These are phyloP conservation scores for Pythium dissotocum DNA, from an alignment of 352 stramenopile species.

Conservation along the genomic window DNA sequence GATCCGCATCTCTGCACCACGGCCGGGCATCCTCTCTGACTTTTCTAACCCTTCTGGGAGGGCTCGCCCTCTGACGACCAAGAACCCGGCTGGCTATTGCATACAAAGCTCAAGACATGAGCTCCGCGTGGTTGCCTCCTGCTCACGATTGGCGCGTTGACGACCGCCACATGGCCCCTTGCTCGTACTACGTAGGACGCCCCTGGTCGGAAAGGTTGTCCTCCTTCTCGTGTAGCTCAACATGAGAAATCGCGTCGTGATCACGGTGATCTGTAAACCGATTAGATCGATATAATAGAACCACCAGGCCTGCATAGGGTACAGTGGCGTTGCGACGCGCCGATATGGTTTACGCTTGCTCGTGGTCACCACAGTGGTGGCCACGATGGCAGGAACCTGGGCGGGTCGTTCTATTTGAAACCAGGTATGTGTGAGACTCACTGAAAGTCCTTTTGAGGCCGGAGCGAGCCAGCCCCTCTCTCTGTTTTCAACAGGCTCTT, in stretches of 20 bases:
- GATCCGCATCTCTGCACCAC: not conserved
- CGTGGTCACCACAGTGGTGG: too few relatives aligned
- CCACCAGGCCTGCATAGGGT: too few relatives aligned
- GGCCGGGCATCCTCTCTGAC: not conserved
- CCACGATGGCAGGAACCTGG: too few relatives aligned
- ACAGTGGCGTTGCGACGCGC: too few relatives aligned
- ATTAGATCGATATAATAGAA: not conserved
- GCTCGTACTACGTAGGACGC: not conserved
- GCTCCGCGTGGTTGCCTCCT: not conserved
- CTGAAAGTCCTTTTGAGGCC: not conserved
- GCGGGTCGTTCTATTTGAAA: too few relatives aligned
- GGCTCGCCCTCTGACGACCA: not conserved
- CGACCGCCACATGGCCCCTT: not conserved
- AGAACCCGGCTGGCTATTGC: not conserved
- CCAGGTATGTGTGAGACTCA: not conserved
- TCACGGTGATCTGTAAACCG: not conserved
- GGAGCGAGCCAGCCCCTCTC: not conserved
- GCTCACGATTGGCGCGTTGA: not conserved
- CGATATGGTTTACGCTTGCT: too few relatives aligned
- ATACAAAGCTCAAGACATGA: not conserved
- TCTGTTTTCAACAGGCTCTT: not conserved
- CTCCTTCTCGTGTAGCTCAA: not conserved
- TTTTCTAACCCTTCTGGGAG: not conserved
- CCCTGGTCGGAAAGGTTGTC: not conserved
- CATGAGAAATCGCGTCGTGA: not conserved